Evolutionary conservation across 352 stramenopile species (phyloP), one percentile per base, ranked within the genome.

Genomic region (Thraustochytrium striatum): DNA sequence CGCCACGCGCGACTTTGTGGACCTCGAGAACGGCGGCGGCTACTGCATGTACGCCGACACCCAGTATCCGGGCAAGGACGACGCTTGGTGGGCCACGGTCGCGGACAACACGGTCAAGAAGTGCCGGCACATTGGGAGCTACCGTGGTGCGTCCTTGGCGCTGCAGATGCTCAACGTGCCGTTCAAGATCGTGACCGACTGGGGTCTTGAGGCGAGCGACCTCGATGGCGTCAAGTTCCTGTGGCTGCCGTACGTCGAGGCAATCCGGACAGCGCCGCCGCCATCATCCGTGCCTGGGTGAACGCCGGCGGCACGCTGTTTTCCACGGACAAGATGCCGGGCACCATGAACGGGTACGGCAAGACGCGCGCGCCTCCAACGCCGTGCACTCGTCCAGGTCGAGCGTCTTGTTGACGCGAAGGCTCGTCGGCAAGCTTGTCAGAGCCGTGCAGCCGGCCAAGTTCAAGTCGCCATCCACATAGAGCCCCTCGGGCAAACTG

Each of bases 11-110:
- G 69, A 79, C 33, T 25, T 79, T 36, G 72, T 25, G 7, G 69
- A 79, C 32, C 35, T 73, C 13, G 57, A 55, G 30, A 53, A 65
- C n/a, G 52, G 30, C 35, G 33, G 47, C 44, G 39, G 69, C 50
- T 79, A 79, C 33, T 47, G 47, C 36, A 79, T 79, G 16, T 79
- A 53, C 39, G 50, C 47, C 25, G 52, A 69, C 69, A 43, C n/a
- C n/a, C 72, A 79, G 55, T 3, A 3, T 0, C 69, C 69, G 28
- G 72, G 50, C n/a, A 52, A 69, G 9, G 53, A 69, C 35, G 50
- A 53, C 30, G 69, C 72, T 30, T 79, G 44, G 47, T 79, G 69
- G 69, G 69, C 69, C 13, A 28, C 57, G 35, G 36, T 19, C n/a
- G 19, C n/a, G 33, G 39, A 38, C 35, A 36, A 79, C 55, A 38